Evolutionary conservation across 768 basidiomycete genomes (phyloP), one percentile per base, ranked within the genome.

Genomic region (Suillus variegatus): DNA sequence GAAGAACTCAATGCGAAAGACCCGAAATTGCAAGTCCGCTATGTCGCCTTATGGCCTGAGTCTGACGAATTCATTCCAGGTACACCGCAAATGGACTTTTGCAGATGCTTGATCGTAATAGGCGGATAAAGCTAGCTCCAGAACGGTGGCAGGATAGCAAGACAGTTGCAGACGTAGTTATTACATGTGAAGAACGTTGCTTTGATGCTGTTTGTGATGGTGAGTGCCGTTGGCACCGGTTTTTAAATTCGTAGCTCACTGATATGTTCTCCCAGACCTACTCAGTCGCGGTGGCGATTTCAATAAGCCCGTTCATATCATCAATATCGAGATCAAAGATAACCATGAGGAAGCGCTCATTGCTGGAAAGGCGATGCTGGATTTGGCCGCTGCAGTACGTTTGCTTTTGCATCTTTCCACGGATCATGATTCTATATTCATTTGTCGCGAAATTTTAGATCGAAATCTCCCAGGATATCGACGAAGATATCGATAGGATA

Each of bases 171-270:
- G 97, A 99, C 74, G 84, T 99, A 25, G 97, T 99, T 25, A 95
- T 99, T 73, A 99, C 97, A 6, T 99, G 97, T 76, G 97, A 99
- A 80, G 97, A 99, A 76, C 88, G 97, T 62, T 99, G 97, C 77
- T 99, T 95, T 76, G 97, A 99, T 74, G 92, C 95, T 0, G 97
- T 99, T 22, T 97, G 96, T 74, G 97, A 99, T 76, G 97, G 97
- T 97, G 71, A 72, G 87, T 75, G 28, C 41, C 18, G 25, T 28
- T 60, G 43, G 40, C 14, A 35, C 65, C 38, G 58, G 40, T 55
- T 65, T 60, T 62, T 60, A 51, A 70, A 41, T 62, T 69, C 67
- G 70, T 54, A 47, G 55, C 58, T 60, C 38, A 62, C 44, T 38
- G 56, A 60, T 36, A 22, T 43, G 41, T 14, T 46, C 41, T 43